Base-by-base conservation (phyloP, 2,329 filamentous ascomycete species). In the Calonectria pauciramosa region DNA sequence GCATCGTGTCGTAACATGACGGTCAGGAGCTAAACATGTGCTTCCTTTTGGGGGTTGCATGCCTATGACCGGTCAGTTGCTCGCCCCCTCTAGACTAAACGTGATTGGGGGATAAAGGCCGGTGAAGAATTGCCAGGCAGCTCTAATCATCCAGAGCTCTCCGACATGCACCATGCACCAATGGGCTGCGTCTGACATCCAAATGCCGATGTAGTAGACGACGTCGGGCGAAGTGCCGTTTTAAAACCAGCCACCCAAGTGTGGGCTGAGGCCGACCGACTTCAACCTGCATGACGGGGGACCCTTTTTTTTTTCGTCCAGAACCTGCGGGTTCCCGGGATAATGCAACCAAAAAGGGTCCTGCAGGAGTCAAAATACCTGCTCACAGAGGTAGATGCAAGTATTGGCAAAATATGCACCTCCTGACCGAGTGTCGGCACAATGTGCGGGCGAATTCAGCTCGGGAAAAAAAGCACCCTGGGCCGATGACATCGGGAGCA, bases 1-100 rank as follows among this genome's bases (percentile, higher is more conserved):
- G 78, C 85, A 86, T 77, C 82, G 81, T 70, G 73, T 80, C 60
- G 77, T 80, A 69, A 79, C 80, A 65, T 84, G 78, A 82, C 41
- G 56, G 68, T 72, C 74, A 73, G 65, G 67, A 71, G 66, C 68
- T 74, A 52, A 49, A 74, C 68, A 54, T 73, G 56, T 75, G 68
- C 73, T 74, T 72, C 72, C 49, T 68, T 68, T 74, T 71, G 71
- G 73, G 70, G 72, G 72, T 65, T 68, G 73, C 56, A 75, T 80
- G 74, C 75, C 75, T 71, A 71, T 66, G 71, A 80, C 79, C 79
- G 79, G 79, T 79, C 79, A 81, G 72, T 66, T 78, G 59, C 71
- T 76, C 73, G 68, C 75, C 77, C 77, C 71, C 73, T 41, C n/a
- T 69, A 74, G 74, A 70, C 66, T 71, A 65, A 70, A 47, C 66